Evolutionary conservation across 2,329 filamentous ascomycete species (phyloP).

Genomic region (Ceratocystis papillata): DNA sequence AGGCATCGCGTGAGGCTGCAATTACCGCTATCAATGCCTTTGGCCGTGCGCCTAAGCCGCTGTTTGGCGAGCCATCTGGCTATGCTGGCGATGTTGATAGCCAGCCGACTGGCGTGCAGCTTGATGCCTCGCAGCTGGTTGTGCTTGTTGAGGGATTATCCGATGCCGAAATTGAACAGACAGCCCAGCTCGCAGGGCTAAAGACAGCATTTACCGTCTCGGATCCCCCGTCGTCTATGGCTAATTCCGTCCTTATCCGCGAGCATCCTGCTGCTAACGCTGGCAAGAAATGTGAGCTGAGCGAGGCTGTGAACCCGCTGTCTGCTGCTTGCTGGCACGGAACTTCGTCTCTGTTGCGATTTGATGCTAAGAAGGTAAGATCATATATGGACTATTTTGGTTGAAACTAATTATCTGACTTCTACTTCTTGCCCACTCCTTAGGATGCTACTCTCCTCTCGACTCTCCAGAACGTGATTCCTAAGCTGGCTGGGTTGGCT

Average conservation of each 20-base stretch:
- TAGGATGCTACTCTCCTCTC: constrained; percentile 37
- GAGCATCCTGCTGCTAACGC: constrained; percentile 36
- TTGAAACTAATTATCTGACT: background rate
- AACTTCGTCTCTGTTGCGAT: constrained; percentile 36
- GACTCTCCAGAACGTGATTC: constrained; percentile 37
- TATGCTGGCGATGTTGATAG: background rate
- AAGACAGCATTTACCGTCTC: constrained; percentile 40
- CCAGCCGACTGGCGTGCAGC: background rate
- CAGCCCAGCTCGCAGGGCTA: constrained; percentile 29
- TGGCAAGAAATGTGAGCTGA: constrained; percentile 34
- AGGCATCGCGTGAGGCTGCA: constrained; percentile 20
- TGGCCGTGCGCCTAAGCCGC: constrained; percentile 21
- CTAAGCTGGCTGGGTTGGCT: constrained; percentile 38
- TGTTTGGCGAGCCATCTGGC: constrained; percentile 13
- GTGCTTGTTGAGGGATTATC: constrained; percentile 49
- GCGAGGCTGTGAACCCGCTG: constrained; percentile 36
- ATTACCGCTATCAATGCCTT: constrained; percentile 23
- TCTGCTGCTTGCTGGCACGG: constrained; percentile 38
- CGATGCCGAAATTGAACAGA: constrained; percentile 37
- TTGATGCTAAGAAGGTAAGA: constrained; percentile 37
- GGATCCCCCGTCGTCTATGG: constrained; percentile 37
- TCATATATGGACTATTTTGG: background rate
- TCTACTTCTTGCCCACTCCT: background rate
- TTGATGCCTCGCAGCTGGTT: constrained; percentile 40
- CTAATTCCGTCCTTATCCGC: constrained; percentile 36